phyloP scores from a whole-genome alignment of 192 early-diverging fungal species.

The Dispira simplex region DNA sequence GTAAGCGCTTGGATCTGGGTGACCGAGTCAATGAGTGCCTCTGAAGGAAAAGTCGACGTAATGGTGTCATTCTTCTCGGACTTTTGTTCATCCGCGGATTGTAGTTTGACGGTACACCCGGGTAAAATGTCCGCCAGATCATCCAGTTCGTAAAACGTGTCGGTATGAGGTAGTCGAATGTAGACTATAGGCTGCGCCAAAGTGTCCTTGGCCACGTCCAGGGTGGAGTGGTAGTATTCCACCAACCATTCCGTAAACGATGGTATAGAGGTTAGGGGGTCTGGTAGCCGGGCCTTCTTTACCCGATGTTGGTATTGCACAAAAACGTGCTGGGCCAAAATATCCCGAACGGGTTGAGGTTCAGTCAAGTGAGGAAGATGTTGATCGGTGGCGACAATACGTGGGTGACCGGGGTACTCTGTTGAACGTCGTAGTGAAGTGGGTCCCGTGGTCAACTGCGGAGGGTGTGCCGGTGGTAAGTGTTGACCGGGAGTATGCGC shows the following conservation, averaged over 20 bases:
- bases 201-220: neutral
- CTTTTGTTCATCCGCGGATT: neutral
- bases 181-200: neutral
- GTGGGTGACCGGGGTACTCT: no score
- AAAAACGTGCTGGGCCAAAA: neutral
- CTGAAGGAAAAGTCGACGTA: neutral
- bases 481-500: neutral
- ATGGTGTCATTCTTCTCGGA: neutral
- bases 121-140: neutral
- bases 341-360: neutral
- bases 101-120: neutral
- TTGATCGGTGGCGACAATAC: no score
- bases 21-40: neutral
- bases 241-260: neutral
- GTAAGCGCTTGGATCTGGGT: neutral
- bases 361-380: no score
- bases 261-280: neutral
- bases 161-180: neutral
- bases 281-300: slow-evolving; percentile 2
- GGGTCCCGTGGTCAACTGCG: no score
- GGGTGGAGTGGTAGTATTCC: neutral
- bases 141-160: slow-evolving; percentile 4
- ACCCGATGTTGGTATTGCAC: neutral
- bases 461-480: no score
- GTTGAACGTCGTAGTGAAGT: no score